phyloP scores from a whole-genome alignment of 2,329 filamentous ascomycete species.

The Epichloe typhina region DNA sequence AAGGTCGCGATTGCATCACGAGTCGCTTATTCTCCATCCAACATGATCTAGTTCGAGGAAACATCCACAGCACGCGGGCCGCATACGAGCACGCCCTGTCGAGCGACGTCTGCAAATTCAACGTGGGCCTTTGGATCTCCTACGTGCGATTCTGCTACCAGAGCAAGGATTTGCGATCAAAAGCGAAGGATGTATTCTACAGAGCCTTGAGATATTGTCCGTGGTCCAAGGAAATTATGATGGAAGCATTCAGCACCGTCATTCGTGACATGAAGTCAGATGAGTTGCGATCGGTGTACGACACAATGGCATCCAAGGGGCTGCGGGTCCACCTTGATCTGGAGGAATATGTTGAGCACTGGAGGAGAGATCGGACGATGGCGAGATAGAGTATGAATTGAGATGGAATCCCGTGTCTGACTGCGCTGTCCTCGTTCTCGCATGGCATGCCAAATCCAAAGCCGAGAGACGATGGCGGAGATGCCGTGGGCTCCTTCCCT shows the following conservation, averaged over 20 bases:
- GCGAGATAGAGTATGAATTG: neutral
- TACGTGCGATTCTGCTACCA: slow-evolving; percentile 35
- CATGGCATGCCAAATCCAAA: neutral
- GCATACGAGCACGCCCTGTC: slow-evolving; percentile 40
- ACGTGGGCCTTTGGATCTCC: slow-evolving; percentile 32
- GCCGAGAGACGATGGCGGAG: neutral
- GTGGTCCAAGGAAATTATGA: slow-evolving; percentile 34
- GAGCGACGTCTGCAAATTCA: slow-evolving; percentile 25
- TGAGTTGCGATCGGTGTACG: slow-evolving; percentile 36
- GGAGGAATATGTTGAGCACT: slow-evolving; percentile 31
- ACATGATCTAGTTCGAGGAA: slow-evolving; percentile 36
- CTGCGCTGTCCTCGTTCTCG: no score
- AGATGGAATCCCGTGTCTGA: no score
- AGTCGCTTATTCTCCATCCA: slow-evolving; percentile 36
- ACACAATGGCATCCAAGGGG: slow-evolving; percentile 34
- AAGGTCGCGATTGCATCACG: slow-evolving; percentile 26
- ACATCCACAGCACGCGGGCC: slow-evolving; percentile 33
- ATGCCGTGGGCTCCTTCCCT: neutral
- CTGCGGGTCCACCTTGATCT: slow-evolving; percentile 37
- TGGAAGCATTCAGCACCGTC: slow-evolving; percentile 38
- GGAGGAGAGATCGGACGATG: slow-evolving; percentile 11
- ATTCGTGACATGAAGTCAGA: slow-evolving; percentile 29
- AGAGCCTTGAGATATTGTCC: slow-evolving; percentile 33
- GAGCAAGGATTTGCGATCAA: slow-evolving; percentile 24
- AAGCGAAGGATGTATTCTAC: slow-evolving; percentile 35